Base-by-base conservation (phyloP, 805 yeast species). In the Candida tibetensis region DNA sequence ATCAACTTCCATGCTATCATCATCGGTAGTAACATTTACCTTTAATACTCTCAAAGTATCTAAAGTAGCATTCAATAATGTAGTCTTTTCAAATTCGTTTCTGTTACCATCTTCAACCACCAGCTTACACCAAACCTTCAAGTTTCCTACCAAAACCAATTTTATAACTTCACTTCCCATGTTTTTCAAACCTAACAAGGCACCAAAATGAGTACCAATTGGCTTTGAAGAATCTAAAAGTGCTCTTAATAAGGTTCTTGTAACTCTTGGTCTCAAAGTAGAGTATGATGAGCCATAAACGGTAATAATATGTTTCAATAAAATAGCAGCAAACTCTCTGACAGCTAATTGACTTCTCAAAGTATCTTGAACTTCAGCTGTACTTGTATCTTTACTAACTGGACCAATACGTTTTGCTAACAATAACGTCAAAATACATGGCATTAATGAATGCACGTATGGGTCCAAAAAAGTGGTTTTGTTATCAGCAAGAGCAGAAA, bases 401-500 rank as follows among this genome's bases (percentile, higher is more conserved):
- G 71, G 57, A 2, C 97, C 97, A n/a, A 91, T 76, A 44, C 86
- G 78, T 53, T 89, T 89, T 1, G 98, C 97, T 34, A 93, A 72
- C 30, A 93, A 72, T 15, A 91, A 71, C 0, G 99, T 93, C 48
- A 93, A 71, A 23, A 93, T 82, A 44, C 96, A 87, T n/a, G 99
- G 99, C 86, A 93, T 88, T 49, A 93, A 68, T 1, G 96, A 91
- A 65, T 95, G 99, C 32, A 93, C 88, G 55, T 91, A 91, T 8
- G 98, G 99, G 49, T 91, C 97, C 43, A 91, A 72, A 52, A 89
- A 91, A 28, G 93, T 80, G 15, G 95, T 82, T 38, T 80, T 80
- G 62, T 93, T 93, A 30, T 83, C 79, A 34, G 89, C 71, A 21
- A 93, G 70, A 0, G 98, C 89, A 42, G 87, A 85, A 9, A 91